A percentile compares a stretch with the other conserved stretches of the same genome.
phyloP scores from a whole-genome alignment of 345 rosid genomes.

The Odontarrhena argentea region DNA sequence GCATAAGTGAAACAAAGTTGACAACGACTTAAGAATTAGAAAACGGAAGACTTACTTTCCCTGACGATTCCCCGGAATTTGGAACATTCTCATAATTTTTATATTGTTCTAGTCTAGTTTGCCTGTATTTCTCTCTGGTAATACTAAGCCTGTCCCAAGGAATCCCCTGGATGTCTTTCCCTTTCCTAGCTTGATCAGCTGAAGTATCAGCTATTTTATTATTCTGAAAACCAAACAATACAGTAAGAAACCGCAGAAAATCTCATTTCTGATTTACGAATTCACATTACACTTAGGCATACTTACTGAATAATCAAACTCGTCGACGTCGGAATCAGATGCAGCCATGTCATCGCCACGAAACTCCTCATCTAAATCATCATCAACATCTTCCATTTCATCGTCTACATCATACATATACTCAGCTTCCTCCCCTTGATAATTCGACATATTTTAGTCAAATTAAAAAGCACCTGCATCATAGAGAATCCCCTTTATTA shows the following conservation, averaged over 20 bases:
- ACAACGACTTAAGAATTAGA: not conserved
- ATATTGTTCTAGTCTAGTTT: slow-evolving; percentile 79
- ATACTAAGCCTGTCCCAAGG: slow-evolving; percentile 86
- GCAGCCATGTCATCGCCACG: slow-evolving; percentile 50
- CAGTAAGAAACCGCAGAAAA: not conserved
- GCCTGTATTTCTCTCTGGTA: slow-evolving; percentile 69
- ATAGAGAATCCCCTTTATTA: slow-evolving; percentile 1
- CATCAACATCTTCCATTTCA: slow-evolving; percentile 47
- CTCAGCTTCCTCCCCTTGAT: slow-evolving; percentile 64
- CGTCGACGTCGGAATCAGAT: slow-evolving; percentile 74
- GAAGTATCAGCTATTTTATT: slow-evolving; percentile 65
- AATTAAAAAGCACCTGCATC: slow-evolving; percentile 29
- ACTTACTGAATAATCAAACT: slow-evolving; percentile 58
- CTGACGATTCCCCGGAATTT: slow-evolving; percentile 61
- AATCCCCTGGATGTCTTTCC: slow-evolving; percentile 84
- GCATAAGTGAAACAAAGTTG: not conserved
- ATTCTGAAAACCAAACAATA: slow-evolving; percentile 36
- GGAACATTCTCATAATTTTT: slow-evolving; percentile 83
- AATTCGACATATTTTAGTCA: slow-evolving; percentile 54
- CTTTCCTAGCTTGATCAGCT: slow-evolving; percentile 74
- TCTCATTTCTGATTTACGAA: too few species aligned
- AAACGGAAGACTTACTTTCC: slow-evolving; percentile 47
- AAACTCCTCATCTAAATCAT: slow-evolving; percentile 51
- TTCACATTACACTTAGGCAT: not conserved
- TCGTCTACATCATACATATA: slow-evolving; percentile 66